These are phyloP conservation scores for Nicotiana obtusifolia DNA, from an alignment of 257 asterid species.

Conservation along the genomic window DNA sequence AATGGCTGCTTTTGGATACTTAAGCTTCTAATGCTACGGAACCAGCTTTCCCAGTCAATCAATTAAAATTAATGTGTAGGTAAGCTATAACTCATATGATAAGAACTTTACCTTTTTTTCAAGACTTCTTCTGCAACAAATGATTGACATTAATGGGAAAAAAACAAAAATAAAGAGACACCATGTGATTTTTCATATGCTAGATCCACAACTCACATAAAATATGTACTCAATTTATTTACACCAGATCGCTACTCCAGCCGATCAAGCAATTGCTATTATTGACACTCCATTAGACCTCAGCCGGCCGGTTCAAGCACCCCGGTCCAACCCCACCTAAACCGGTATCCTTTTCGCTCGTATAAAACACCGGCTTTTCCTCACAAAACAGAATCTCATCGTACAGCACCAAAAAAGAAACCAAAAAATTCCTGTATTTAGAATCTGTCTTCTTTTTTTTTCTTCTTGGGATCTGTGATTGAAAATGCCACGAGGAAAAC, in stretches of 20 bases:
- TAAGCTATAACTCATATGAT: no score
- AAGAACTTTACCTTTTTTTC: no score
- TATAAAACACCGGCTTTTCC: background rate
- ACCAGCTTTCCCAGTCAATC: no score
- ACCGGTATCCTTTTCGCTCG: background rate
- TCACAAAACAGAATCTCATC: background rate
- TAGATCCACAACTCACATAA: background rate
- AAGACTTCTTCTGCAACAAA: no score
- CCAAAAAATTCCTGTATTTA: background rate
- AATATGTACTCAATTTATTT: no score
- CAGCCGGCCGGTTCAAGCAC: background rate
- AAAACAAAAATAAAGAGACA: background rate
- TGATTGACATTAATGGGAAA: no score
- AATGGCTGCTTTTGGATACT: no score
- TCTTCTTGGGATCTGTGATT: background rate
- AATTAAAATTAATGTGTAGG: no score
- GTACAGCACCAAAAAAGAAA: background rate
- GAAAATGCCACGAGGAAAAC: constrained; percentile 43
- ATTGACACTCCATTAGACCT: no score
- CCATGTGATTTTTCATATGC: background rate
- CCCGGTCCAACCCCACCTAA: background rate
- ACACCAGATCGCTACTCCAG: background rate
- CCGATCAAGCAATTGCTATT: no score
- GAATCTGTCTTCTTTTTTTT: background rate
- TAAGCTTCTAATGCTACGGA: no score